Evolutionary conservation across 495 filamentous ascomycete genomes (phyloP), one percentile per base, ranked within the genome.

Genomic region (Platismatia glauca): DNA sequence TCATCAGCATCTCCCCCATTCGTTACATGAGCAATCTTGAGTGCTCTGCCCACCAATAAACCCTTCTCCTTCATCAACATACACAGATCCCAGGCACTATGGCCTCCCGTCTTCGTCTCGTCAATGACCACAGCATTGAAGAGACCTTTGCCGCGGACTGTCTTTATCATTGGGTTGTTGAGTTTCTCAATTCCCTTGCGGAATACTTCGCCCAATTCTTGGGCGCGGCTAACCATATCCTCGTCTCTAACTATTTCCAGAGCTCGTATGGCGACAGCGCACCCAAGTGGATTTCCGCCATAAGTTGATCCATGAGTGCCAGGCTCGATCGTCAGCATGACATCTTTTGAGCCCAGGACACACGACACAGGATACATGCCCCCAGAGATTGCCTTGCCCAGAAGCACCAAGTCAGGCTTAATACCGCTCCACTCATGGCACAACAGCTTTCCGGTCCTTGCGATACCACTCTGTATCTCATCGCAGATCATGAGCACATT

Each of bases 311-410:
- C 94, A 71, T 99, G 94, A 34, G 94, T 97, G 46, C 94, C 94
- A 24, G 94, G 88, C 79, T 99, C 95, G 63, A 99, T 78, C n/a
- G 89, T 91, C 67, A 97, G 84, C 94, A 99, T 97, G 66, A 99
- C 81, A 52, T 96, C 91, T 76, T 88, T 90, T 66, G 85, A 84
- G 20, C 87, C 89, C 55, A 99, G 80, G 57, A 99, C 94, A 70
- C 87, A 91, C 39, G 92, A 97, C 44, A 99, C 94, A 31, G 94
- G 94, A 74, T 99, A 97, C 89, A 99, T 95, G 72, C 94, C 94
- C 60, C 94, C 94, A 44, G 90, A 95, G 70, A 99, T 93, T 64
- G 94, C 94, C 80, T 99, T 99, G 65, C 94, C 94, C 46, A 99
- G 82, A 58, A 95, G 83, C 35, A 99, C 87, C 70, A 99, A 78